A percentile compares a stretch with the other conserved stretches of the same genome.
These are phyloP conservation scores for Cadophora sp. DNA, from an alignment of 2,329 filamentous ascomycete species.

Conservation along the genomic window DNA sequence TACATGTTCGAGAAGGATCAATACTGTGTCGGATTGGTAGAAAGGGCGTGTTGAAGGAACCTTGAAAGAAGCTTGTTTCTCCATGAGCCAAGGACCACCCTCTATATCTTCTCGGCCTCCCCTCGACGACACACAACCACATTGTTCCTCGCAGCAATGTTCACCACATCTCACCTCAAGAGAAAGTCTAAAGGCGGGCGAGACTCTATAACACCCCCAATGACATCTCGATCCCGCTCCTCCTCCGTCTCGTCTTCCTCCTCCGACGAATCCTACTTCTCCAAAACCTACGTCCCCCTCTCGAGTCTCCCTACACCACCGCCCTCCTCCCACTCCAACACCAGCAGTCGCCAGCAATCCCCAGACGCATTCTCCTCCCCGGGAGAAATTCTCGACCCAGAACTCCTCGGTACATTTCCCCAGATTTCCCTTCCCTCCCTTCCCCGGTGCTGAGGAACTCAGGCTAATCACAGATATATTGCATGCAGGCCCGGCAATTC, in stretches of 20 bases:
- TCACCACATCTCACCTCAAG: conserved; percentile 30
- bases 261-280: conserved; percentile 59
- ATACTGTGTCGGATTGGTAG: neutral
- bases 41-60: conserved; percentile 4
- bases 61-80: neutral
- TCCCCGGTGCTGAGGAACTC: conserved; percentile 17
- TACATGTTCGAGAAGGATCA: conserved; percentile 13
- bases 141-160: conserved; percentile 21
- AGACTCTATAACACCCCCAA: conserved; percentile 35
- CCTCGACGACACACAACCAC: conserved; percentile 2
- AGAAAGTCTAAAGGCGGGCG: conserved; percentile 33
- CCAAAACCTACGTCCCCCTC: conserved; percentile 67
- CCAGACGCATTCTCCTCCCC: conserved; percentile 30
- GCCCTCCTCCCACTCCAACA: conserved; percentile 50
- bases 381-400: conserved; percentile 41
- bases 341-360: conserved; percentile 30
- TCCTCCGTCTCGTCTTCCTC: conserved; percentile 47
- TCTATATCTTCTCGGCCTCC: conserved; percentile 14
- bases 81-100: conserved; percentile 10
- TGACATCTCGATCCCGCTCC: conserved; percentile 37
- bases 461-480: conserved; percentile 39
- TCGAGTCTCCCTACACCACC: conserved; percentile 74
- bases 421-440: conserved; percentile 23
- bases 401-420: conserved; percentile 40
- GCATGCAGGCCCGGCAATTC: conserved; percentile 65